Conservation (phyloP, 352 stramenopile genomes). For the Pythium rishiriense region DNA sequence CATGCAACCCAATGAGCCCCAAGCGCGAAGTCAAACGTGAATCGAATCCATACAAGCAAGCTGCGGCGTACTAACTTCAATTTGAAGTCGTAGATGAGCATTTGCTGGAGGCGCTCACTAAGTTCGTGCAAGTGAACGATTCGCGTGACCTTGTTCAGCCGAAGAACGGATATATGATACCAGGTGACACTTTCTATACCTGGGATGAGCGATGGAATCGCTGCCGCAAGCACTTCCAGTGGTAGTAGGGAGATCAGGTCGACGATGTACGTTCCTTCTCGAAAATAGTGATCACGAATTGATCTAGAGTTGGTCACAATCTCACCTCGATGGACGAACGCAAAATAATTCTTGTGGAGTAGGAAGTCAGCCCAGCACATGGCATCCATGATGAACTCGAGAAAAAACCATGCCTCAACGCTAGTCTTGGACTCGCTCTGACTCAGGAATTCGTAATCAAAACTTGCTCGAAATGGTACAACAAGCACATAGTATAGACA, state of each 20-base stretch:
- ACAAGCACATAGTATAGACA: slow-evolving; percentile 38
- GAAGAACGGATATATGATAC: slow-evolving; percentile 51
- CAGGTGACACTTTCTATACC: slow-evolving; percentile 32
- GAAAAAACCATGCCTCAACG: slow-evolving; percentile 31
- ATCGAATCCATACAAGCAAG: slow-evolving; percentile 38
- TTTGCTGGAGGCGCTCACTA: slow-evolving; percentile 44
- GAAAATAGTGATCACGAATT: slow-evolving; percentile 40
- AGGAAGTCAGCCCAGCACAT: slow-evolving; percentile 37
- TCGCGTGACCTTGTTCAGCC: slow-evolving; percentile 56
- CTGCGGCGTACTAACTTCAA: slow-evolving; percentile 18
- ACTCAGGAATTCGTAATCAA: slow-evolving; percentile 31
- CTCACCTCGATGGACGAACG: slow-evolving; percentile 37
- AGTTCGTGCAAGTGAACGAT: slow-evolving; percentile 53
- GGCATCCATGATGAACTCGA: slow-evolving; percentile 42
- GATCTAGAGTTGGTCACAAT: slow-evolving; percentile 34
- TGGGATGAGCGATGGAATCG: slow-evolving; percentile 7
- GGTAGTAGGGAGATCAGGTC: slow-evolving; percentile 36
- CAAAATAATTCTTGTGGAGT: slow-evolving; percentile 34
- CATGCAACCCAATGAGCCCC: slow-evolving; percentile 32
- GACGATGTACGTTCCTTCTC: slow-evolving; percentile 33
- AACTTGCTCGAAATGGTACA: slow-evolving; percentile 36
- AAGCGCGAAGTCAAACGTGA: slow-evolving; percentile 35
- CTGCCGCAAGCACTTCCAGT: slow-evolving; percentile 28
- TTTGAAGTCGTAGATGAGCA: slow-evolving; percentile 58
- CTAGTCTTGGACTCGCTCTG: neutral